Base-by-base conservation (phyloP, 2,329 filamentous ascomycete species). In the Fusarium nurragi region DNA sequence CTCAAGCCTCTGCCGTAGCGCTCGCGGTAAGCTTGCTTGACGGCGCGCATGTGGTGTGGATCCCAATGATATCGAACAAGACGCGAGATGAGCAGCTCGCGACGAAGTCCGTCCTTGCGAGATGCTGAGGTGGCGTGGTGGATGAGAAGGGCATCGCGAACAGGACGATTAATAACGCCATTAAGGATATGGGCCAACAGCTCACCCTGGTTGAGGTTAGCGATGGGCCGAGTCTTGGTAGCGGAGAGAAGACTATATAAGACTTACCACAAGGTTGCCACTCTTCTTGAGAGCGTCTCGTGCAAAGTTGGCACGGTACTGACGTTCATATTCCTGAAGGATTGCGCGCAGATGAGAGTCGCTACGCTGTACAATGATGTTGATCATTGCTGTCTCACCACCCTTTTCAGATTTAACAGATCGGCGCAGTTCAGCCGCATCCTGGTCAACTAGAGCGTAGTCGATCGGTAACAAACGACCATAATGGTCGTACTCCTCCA, bases 1-100 rank as follows among this genome's bases (percentile, higher is more conserved):
- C 93, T 88, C 64, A 98, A 83, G 41, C 90, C 86, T 47, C 84
- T 80, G 6, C 86, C 84, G 77, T 97, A 97, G 61, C 93, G 88
- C 62, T 90, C 87, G 54, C 86, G 84, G 77, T 93, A 99, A 63
- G 93, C 91, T 28, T 80, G 79, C 83, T 96, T 96, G 51, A 98
- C 87, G 19, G 86, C 84, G 58, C 88, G 86, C 79, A 98, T 84
- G 77, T 98, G 94, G 64, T 85, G 79, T 6, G 90, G 86, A 73
- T 98, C 94, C 95, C 95, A 98, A 78, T 98, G 95, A 76, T 94
- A 88, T 28, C 95, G 86, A 39, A 97, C 92, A 3, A 98, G 84
- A 3, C 95, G 86, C 4, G 90, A 94, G 65, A 97, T 96, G 47
- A 99, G 86, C 45, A 97, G 81, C 75, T 97, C 94, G 41, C 91